Conservation (phyloP, 2,329 filamentous ascomycete species). For the Fusarium sp. region DNA sequence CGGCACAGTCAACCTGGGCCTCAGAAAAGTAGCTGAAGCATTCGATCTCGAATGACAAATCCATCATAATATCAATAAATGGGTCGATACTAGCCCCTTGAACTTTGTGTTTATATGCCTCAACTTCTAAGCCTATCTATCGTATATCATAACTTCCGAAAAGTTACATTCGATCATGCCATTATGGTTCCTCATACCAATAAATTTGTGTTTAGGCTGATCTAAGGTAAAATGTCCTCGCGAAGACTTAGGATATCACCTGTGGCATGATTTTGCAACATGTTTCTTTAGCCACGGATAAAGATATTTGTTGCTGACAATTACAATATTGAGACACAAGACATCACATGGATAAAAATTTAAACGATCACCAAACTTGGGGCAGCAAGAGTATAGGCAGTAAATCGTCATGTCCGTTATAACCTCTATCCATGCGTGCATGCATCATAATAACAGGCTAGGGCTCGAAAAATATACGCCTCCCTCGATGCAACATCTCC, state of each 20-base stretch:
- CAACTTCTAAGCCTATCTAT: neutral
- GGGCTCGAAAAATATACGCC: slow-evolving; percentile 28
- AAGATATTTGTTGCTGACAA: neutral
- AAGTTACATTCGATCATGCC: neutral
- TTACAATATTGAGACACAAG: neutral
- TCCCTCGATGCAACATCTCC: slow-evolving; percentile 27
- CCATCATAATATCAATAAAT: slow-evolving; percentile 5
- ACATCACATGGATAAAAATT: neutral
- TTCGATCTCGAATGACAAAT: slow-evolving; percentile 21
- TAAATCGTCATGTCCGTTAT: slow-evolving; percentile 41
- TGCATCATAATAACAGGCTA: slow-evolving; percentile 32
- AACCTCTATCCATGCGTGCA: slow-evolving; percentile 39
- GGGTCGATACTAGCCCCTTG: slow-evolving; percentile 2
- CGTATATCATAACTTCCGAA: neutral
- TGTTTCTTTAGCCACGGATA: neutral
- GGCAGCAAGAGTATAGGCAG: slow-evolving; percentile 1
- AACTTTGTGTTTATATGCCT: neutral
- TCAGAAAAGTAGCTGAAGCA: slow-evolving; percentile 1
- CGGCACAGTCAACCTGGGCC: slow-evolving; percentile 21
- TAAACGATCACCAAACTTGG: neutral
- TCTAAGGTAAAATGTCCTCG: neutral
- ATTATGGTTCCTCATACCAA: neutral
- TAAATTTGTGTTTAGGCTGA: neutral
- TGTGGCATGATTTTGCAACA: neutral
- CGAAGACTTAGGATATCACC: neutral